Base-by-base conservation (phyloP, 371 early-diverging fungal species). In the Blastocladiella emersonii region DNA sequence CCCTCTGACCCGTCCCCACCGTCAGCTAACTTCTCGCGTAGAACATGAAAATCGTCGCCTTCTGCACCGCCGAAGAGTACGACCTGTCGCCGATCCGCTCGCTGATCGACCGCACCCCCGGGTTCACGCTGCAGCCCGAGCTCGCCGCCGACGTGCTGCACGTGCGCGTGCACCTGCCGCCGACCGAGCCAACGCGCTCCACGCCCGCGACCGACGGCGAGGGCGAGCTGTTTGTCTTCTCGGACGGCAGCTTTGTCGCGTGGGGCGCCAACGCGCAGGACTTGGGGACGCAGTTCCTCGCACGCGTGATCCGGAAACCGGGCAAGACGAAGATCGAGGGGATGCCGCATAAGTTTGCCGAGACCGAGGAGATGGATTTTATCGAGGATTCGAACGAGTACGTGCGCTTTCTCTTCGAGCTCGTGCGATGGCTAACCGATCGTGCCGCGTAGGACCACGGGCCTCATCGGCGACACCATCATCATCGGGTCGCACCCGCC, bases 111-210 rank as follows among this genome's bases (percentile, higher is more conserved):
- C 35, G 64, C 19, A 34, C 66, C 36, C 74, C 64, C 65, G 41
- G 62, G 7, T 59, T 76, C 7, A 71, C 69, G 30, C 30, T 30
- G 53, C 53, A 30, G 10, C 80, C 80, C 3, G 70, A 63, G 63
- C 68, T 78, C 41, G 72, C 78, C 39, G 75, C 75, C 27, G 78
- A 76, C 43, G 77, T 78, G 12, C 69, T 67, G 55, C 75, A 77
- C 61, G 57, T 77, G 13, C 65, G 66, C 10, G 61, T 72, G 19
- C 61, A 44, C 32, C 66, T 23, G 34, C 55, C 43, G 48, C 45
- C n/a, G 45, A 27, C 51, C 39, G 48, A 23, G 53, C 32, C n/a
- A 25, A 34, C 25, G 34, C n/a, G n/a, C n/a, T n/a, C n/a, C n/a
- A 56, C 34, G 34, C 35, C 34, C 27, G 51, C 34, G 17, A 15